Conservation (phyloP, 495 filamentous ascomycete genomes). For the Neurospora africana region DNA sequence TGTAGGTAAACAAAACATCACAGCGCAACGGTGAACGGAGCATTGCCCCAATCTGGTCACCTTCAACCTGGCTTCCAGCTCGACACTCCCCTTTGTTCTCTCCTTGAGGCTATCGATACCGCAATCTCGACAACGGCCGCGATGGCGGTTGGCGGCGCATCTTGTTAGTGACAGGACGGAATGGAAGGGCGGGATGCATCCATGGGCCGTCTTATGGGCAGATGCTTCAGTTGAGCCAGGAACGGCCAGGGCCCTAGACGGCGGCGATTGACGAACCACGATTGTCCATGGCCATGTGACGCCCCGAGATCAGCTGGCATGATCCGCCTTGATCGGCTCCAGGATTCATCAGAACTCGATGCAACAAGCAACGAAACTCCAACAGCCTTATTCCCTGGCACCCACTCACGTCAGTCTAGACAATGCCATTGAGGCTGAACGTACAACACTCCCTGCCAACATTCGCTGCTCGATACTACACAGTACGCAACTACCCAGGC, state of each 20-base stretch:
- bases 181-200: neutral
- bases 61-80: neutral
- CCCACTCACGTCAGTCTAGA: neutral
- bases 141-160: neutral
- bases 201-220: neutral
- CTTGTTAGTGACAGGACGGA: neutral
- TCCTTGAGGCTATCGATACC: neutral
- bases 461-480: neutral
- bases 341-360: neutral
- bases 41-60: neutral
- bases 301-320: conserved; percentile 4
- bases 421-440: neutral
- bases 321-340: conserved; percentile 1
- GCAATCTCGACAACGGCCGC: neutral
- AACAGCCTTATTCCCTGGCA: neutral
- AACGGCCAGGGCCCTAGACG: neutral
- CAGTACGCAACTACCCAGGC: neutral
- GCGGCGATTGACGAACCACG: neutral
- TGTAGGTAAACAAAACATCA: no score
- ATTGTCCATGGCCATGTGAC: conserved; percentile 1
- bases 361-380: neutral
- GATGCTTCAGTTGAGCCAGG: neutral
- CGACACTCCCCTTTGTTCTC: neutral
- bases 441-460: neutral
- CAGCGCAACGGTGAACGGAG: neutral